phyloP scores from a whole-genome alignment of 2,329 filamentous ascomycete genomes.

The Chaetomiaceae sp. region DNA sequence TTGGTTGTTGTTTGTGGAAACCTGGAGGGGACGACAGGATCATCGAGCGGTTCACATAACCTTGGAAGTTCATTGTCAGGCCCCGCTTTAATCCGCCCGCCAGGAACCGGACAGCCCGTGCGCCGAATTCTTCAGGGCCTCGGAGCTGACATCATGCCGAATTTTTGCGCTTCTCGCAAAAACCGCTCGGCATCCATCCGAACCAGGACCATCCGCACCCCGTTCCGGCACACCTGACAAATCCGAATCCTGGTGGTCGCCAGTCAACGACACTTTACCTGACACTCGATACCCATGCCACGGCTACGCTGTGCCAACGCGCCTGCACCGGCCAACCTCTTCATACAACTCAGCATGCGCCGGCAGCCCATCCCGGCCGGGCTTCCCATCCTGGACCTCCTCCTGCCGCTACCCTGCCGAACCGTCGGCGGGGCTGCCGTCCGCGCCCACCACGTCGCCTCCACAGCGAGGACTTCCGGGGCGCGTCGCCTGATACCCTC shows the following conservation, averaged over 20 bases:
- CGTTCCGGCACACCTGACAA: not conserved
- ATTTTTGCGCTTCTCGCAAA: constrained; percentile 21
- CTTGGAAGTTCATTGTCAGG: too few species aligned
- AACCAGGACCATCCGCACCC: too few species aligned
- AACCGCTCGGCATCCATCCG: constrained; percentile 8
- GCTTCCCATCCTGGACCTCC: constrained; percentile 38
- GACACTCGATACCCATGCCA: constrained; percentile 13
- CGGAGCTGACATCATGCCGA: constrained; percentile 26
- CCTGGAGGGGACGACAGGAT: too few species aligned
- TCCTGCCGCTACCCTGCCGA: constrained; percentile 32
- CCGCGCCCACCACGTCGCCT: constrained; percentile 15
- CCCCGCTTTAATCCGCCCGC: not conserved
- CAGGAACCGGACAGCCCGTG: too few species aligned
- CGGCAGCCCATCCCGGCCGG: constrained; percentile 3
- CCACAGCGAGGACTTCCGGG: not conserved
- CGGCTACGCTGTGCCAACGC: constrained; percentile 36
- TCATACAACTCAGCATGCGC: constrained; percentile 37
- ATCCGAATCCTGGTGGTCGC: too few species aligned
- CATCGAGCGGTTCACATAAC: too few species aligned
- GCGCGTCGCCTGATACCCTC: not conserved
- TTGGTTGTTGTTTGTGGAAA: too few species aligned
- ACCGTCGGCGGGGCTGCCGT: constrained; percentile 1
- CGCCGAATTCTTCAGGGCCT: not conserved
- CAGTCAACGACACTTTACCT: not conserved
- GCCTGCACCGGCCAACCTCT: constrained; percentile 37